Evolutionary conservation across 169 alveolate species (phyloP), one percentile per base, ranked within the genome.

Genomic region (Babesia ovata): DNA sequence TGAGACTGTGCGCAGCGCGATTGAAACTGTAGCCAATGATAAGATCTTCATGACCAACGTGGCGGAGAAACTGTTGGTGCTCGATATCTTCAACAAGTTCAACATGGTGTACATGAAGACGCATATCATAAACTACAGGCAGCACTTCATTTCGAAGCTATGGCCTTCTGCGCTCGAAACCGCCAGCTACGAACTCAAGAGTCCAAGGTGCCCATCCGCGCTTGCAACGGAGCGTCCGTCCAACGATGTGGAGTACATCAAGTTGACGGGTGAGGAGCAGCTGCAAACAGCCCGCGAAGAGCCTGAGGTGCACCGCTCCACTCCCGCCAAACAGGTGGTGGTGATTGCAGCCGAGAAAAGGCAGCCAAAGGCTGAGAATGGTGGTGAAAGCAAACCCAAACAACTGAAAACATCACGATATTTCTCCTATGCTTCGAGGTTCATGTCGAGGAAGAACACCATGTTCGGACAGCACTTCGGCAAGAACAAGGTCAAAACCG

Each of bases 381-480:
- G 11, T 17, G 50, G 50, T 4, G 39, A 33, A 6, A 33, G 10
- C 39, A 33, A 33, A 33, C 39, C 39, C 10, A 33, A 33, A 33
- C 39, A 33, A 6, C 12, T 11, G 19, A 66, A 24, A 24, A 3
- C 44, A 28, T 66, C 75, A 17, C 3, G 66, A 10, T 67, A 52
- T 56, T 2, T 67, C 2, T 19, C 76, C 4, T 52, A 52, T 26
- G 76, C 76, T 4, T 57, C 81, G 24, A 71, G 44, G 54, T 33
- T 71, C 63, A n/a, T 71, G 33, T 16, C 81, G 10, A 26, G 63
- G 53, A 75, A 65, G 29, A 63, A 62, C 58, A 75, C 67, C 67
- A 57, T 54, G 76, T 54, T 75, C 70, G 70, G 70, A 13, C 81
- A 71, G 58, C 84, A 74, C 21, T 74, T 74, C 22, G 42, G 69